These are phyloP conservation scores for Albophoma yamanashiensis DNA, from an alignment of 2,329 filamentous ascomycete genomes.

Conservation along the genomic window DNA sequence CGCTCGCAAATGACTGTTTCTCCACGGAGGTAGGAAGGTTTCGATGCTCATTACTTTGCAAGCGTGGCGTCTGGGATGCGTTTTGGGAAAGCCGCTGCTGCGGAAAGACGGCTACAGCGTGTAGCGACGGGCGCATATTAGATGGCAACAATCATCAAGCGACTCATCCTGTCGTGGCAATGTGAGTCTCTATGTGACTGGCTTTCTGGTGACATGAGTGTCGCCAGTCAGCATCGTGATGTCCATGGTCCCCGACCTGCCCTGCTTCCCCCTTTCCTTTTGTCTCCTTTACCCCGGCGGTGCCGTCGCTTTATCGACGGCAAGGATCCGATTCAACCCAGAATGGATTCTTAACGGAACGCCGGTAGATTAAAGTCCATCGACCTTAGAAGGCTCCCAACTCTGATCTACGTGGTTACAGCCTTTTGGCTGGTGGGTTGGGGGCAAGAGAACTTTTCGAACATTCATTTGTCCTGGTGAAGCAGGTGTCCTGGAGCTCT, in stretches of 20 bases:
- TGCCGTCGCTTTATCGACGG: constrained; percentile 61
- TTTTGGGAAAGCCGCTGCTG: neutral
- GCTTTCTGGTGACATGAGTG: neutral
- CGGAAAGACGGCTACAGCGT: neutral
- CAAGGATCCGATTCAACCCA: constrained; percentile 59
- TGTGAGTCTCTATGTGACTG: neutral
- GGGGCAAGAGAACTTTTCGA: constrained; percentile 32
- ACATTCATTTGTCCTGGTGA: constrained; percentile 14
- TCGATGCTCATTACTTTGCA: constrained; percentile 1
- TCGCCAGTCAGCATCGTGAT: neutral
- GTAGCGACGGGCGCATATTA: neutral
- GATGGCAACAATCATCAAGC: neutral
- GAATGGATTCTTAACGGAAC: constrained; percentile 72
- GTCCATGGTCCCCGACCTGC: neutral
- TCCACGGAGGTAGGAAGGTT: neutral
- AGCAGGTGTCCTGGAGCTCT: neutral
- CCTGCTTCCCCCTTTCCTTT: neutral
- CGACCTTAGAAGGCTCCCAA: constrained; percentile 28
- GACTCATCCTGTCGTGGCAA: neutral
- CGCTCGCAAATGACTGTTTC: neutral
- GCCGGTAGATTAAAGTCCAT: constrained; percentile 52
- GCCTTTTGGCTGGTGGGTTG: constrained; percentile 20
- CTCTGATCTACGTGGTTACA: constrained; percentile 12
- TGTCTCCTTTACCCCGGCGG: constrained; percentile 43
- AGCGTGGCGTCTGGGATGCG: constrained; percentile 3